These are phyloP conservation scores for Saccharomycopsis sp. DNA, from an alignment of 805 yeast genomes.

Conservation along the genomic window DNA sequence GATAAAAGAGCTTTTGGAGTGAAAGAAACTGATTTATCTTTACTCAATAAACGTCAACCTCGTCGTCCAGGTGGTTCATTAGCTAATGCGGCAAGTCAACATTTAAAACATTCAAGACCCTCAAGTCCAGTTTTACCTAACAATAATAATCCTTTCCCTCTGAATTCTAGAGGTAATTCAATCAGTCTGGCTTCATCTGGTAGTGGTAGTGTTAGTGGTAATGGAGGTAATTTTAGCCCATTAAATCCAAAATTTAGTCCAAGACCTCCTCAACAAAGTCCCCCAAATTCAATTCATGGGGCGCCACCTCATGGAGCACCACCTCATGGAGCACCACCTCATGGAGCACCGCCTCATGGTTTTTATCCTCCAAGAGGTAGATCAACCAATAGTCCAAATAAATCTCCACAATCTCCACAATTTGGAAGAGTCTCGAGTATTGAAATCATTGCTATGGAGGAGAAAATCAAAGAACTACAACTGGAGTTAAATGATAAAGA, in stretches of 20 bases:
- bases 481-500: constrained; percentile 9
- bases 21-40: constrained; percentile 15
- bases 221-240: constrained; percentile 7
- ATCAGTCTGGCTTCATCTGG: constrained; percentile 4
- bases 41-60: constrained; percentile 12
- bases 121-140: constrained; percentile 4
- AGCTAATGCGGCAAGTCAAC: constrained; percentile 16
- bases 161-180: constrained; percentile 7
- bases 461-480: constrained; percentile 15
- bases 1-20: constrained; percentile 10
- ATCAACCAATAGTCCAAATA: background rate
- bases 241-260: constrained; percentile 13
- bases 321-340: background rate
- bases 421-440: constrained; percentile 5
- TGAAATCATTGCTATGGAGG: constrained; percentile 18
- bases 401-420: constrained; percentile 2
- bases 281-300: too few relatives aligned
- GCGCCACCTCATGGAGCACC: background rate
- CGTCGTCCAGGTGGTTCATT: constrained; percentile 17
- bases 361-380: constrained; percentile 13
- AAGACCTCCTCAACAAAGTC: too few relatives aligned
- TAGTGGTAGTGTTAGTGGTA: constrained; percentile 4
- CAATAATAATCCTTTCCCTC: too few relatives aligned
- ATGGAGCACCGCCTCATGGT: constrained; percentile 6
- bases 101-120: constrained; percentile 11